A percentile compares a stretch with the other conserved stretches of the same genome.
phyloP scores from a whole-genome alignment of 1,284 basidiomycete genomes.

The Ceratobasidium sp. region DNA sequence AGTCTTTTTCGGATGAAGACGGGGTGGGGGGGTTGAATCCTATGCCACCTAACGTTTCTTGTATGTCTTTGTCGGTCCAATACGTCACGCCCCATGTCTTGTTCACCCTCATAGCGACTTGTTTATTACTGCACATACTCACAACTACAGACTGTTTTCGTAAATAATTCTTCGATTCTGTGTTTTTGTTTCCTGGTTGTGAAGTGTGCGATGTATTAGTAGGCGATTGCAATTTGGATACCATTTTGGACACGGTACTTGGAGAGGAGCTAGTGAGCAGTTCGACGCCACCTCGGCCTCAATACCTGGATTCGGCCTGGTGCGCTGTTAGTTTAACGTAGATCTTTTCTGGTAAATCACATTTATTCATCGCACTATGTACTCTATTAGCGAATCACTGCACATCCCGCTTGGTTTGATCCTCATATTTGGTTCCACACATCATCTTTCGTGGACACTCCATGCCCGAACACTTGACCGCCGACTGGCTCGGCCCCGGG shows the following conservation, averaged over 20 bases:
- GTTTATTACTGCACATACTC: conserved; percentile 41
- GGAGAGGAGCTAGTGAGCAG: not conserved
- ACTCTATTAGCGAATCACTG: not conserved
- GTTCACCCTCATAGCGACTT: conserved; percentile 23
- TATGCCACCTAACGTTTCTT: conserved; percentile 28
- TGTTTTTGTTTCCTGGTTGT: conserved; percentile 27
- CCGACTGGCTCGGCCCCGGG: too few species aligned
- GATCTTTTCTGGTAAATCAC: not conserved
- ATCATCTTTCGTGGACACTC: not conserved
- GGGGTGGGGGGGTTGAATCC: not conserved
- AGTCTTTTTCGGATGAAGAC: conserved; percentile 4
- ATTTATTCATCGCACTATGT: not conserved
- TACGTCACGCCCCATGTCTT: conserved; percentile 24
- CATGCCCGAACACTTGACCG: too few species aligned
- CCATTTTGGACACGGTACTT: conserved; percentile 13
- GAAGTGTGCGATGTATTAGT: conserved; percentile 27
- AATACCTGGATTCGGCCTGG: not conserved
- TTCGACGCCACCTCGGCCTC: too few species aligned
- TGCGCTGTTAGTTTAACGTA: not conserved
- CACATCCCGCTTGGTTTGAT: not conserved
- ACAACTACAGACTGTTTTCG: conserved; percentile 39
- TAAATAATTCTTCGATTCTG: conserved; percentile 36
- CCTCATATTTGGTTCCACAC: not conserved
- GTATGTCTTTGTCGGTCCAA: conserved; percentile 10
- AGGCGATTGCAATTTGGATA: conserved; percentile 18